phyloP scores from a whole-genome alignment of 805 yeast species.

The Myxozyma kluyveri region DNA sequence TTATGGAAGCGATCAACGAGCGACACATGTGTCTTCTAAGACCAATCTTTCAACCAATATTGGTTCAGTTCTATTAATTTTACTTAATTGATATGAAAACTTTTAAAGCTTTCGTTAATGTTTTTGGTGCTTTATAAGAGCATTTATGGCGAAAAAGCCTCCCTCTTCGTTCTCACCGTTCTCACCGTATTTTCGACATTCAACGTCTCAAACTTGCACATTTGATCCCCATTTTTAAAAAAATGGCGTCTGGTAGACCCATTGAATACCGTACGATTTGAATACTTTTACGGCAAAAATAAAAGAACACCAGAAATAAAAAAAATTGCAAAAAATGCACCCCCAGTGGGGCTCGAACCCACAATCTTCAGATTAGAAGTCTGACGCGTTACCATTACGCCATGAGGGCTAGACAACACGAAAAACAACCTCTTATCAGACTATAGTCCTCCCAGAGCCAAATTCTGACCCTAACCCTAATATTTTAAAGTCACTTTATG shows the following conservation, averaged over 20 bases:
- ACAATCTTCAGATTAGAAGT: slow-evolving; percentile 34
- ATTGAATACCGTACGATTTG: not conserved
- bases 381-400: slow-evolving; percentile 34
- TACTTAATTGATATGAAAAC: too few species aligned
- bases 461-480: not conserved
- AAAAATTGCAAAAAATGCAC: slow-evolving; percentile 15
- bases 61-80: too few species aligned
- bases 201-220: too few species aligned
- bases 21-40: too few species aligned
- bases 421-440: not conserved
- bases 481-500: too few species aligned
- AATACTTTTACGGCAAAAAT: not conserved
- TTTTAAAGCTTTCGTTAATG: too few species aligned
- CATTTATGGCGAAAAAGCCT: slow-evolving; percentile 2
- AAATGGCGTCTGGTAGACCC: not conserved
- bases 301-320: slow-evolving; percentile 10
- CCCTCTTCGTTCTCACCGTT: not conserved
- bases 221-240: too few species aligned
- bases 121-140: too few species aligned
- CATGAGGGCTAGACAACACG: slow-evolving; percentile 25
- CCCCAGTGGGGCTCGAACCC: slow-evolving; percentile 35
- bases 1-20: too few species aligned
- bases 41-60: too few species aligned
- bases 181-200: slow-evolving; percentile 2
- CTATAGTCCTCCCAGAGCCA: not conserved